These are phyloP conservation scores for Picochlorum sp. DNA, from an alignment of 139 green algal species.

Conservation along the genomic window DNA sequence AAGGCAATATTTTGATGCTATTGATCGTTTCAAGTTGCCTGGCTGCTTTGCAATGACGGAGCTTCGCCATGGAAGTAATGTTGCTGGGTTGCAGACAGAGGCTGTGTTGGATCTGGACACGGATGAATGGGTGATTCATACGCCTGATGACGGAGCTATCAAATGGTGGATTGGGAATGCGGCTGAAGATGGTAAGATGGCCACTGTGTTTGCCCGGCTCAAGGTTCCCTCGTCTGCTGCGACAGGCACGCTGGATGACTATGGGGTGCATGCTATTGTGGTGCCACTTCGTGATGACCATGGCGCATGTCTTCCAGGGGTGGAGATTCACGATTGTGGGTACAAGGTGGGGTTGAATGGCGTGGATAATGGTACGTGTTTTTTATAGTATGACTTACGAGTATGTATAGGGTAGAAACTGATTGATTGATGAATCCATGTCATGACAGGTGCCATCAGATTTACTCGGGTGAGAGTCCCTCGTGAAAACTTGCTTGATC, in stretches of 20 bases:
- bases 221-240: constrained; percentile 54
- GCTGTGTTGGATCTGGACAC: constrained; percentile 60
- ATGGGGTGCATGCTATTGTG: constrained; percentile 76
- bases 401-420: no score
- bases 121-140: constrained; percentile 78
- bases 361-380: constrained; percentile 66
- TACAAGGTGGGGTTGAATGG: constrained; percentile 65
- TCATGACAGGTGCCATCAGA: constrained; percentile 43
- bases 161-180: constrained; percentile 83
- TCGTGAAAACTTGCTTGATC: constrained; percentile 64
- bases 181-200: constrained; percentile 61
- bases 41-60: constrained; percentile 90
- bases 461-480: constrained; percentile 70
- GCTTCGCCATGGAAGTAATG: constrained; percentile 75
- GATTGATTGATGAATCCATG: no score
- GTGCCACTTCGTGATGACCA: constrained; percentile 54
- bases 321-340: constrained; percentile 86
- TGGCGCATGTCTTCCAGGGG: constrained; percentile 46
- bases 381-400: no score
- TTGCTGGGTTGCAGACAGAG: constrained; percentile 66
- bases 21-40: constrained; percentile 52
- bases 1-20: constrained; percentile 67
- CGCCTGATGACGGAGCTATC: constrained; percentile 61
- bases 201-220: constrained; percentile 74
- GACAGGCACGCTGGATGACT: constrained; percentile 54